Conservation (phyloP, 305 asterid genomes). For the Euphrasia arctica region DNA sequence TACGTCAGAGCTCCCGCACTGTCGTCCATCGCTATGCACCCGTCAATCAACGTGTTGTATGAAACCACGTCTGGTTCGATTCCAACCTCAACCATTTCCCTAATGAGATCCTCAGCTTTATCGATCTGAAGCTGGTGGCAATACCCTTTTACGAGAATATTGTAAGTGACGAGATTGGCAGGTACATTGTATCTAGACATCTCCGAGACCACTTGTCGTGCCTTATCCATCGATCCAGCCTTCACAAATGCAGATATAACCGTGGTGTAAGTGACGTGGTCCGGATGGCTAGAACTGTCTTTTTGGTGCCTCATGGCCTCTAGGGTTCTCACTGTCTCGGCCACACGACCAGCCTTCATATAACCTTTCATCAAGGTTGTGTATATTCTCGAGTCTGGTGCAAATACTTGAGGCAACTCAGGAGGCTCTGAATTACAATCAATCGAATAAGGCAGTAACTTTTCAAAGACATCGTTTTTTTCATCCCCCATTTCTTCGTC, state of each 20-base stretch:
- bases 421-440: conserved; percentile 44
- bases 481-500: conserved; percentile 15
- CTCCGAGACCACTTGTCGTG: conserved; percentile 65
- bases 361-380: conserved; percentile 95
- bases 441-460: conserved; percentile 63
- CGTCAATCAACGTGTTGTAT: conserved; percentile 81
- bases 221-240: conserved; percentile 76
- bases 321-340: conserved; percentile 83
- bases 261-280: conserved; percentile 89
- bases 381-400: conserved; percentile 81
- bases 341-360: conserved; percentile 74
- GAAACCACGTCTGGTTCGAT: conserved; percentile 94
- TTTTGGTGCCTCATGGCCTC: conserved; percentile 87
- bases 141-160: conserved; percentile 85
- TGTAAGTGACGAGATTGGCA: conserved; percentile 81
- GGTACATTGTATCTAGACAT: conserved; percentile 65
- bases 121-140: conserved; percentile 87
- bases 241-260: conserved; percentile 82
- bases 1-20: conserved; percentile 78
- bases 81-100: conserved; percentile 58
- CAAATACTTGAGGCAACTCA: conserved; percentile 41
- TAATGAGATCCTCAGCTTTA: conserved; percentile 66
- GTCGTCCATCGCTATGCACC: conserved; percentile 80
- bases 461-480: conserved; percentile 36
- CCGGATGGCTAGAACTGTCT: conserved; percentile 72